These are phyloP conservation scores for Xanthoceras sorbifolium DNA, from an alignment of 345 rosid genomes.

Conservation along the genomic window DNA sequence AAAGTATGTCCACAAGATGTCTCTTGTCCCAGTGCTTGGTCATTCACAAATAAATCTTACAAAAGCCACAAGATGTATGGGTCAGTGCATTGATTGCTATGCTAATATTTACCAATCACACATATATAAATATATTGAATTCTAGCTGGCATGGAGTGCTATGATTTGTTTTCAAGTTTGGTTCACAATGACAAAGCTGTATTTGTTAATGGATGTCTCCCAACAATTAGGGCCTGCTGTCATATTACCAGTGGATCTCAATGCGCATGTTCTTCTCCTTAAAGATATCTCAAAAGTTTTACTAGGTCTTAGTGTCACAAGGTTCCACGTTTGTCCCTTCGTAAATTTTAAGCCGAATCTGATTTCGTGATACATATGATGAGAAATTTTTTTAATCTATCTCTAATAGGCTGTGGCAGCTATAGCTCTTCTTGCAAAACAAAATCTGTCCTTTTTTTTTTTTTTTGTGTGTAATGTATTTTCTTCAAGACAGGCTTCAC, in stretches of 20 bases:
- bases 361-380: not conserved
- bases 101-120: not conserved
- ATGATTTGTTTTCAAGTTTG: not conserved
- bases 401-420: not conserved
- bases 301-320: not conserved
- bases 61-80: not conserved
- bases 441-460: not conserved
- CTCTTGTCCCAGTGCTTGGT: not conserved
- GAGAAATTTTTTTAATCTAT: no score
- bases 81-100: not conserved
- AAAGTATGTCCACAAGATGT: not conserved
- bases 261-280: not conserved
- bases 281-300: not conserved
- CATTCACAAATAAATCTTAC: not conserved
- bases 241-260: not conserved
- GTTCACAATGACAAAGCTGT: not conserved
- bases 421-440: not conserved
- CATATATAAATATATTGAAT: not conserved
- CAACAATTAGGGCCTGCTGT: not conserved
- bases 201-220: not conserved
- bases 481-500: not conserved
- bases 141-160: not conserved
- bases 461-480: no score
- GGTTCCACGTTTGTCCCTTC: not conserved
- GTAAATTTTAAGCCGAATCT: not conserved